Evolutionary conservation across 169 alveolate genomes (phyloP), one percentile per base, ranked within the genome.

Genomic region (Plasmodium gaboni): DNA sequence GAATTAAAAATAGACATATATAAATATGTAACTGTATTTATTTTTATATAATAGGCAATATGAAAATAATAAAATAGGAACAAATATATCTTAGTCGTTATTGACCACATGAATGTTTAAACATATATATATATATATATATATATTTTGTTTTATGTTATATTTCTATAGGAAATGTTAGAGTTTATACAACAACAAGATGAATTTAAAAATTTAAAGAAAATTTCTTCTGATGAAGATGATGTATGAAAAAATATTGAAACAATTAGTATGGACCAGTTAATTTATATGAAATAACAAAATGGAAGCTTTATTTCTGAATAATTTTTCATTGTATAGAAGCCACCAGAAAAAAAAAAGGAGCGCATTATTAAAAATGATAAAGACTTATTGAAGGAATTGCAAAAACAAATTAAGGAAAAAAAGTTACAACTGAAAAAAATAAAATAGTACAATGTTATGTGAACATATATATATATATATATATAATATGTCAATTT

Each of bases 171-270:
- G 89, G 89, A 76, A 76, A 32, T 76, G 64, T 48, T 76, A 76
- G 70, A 76, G 44, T 57, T 76, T 63, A 76, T 76, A 64, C 89
- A 76, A 64, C 63, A 76, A 26, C 89, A 76, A 68, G 73, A 76
- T 76, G 89, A 76, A 50, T 76, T 76, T 28, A 76, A 76, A 76
- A 76, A 76, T 55, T 50, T 76, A 44, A 76, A 76, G n/a, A 76
- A 53, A 55, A 32, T 19, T 51, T 46, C 53, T 38, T 12, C 53
- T 63, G 74, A 64, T 13, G 70, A 76, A 76, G 28, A 22, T n/a
- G 74, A 76, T 64, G 89, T 76, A 76, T 15, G n/a, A 19, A 55
- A 19, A 51, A 48, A 38, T 38, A 38, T 38, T 38, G 46, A 38
- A 5, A 38, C 10, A 13, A 8, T 22, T 67, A 32, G 26, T 38